Conservation (phyloP, 148 eudicot species). For the Chenopodium berlandieri region DNA sequence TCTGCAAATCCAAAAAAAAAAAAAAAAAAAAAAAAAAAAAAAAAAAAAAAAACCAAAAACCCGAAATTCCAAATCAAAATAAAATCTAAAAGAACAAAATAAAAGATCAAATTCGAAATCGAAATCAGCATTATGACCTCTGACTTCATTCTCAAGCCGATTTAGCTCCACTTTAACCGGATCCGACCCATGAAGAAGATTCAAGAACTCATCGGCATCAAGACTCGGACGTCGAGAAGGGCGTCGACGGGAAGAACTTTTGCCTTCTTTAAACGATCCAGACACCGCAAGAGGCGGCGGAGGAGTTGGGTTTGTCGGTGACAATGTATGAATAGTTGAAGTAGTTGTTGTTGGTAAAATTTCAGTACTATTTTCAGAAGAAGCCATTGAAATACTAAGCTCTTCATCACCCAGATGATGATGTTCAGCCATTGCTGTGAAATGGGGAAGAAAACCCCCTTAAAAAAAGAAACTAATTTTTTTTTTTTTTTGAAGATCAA, state of each 20-base stretch:
- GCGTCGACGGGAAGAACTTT: slow-evolving; percentile 51
- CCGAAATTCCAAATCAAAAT: background rate
- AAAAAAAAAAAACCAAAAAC: background rate
- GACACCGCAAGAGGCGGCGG: slow-evolving; percentile 44
- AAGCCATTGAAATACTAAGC: background rate
- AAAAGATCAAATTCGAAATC: slow-evolving; percentile 21
- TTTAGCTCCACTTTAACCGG: slow-evolving; percentile 94
- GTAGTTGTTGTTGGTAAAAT: too few species aligned
- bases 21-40: background rate
- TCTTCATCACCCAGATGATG: background rate
- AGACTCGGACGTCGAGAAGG: slow-evolving; percentile 66
- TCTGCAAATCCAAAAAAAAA: slow-evolving; percentile 41
- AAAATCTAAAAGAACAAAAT: background rate
- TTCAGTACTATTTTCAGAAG: too few species aligned
- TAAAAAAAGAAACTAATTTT: background rate
- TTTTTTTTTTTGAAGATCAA: background rate
- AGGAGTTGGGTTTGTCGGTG: background rate
- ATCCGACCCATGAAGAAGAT: slow-evolving; percentile 94
- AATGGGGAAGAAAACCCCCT: background rate
- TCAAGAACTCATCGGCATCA: slow-evolving; percentile 82
- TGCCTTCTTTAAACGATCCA: slow-evolving; percentile 66
- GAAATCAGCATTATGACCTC: slow-evolving; percentile 53
- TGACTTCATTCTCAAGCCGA: slow-evolving; percentile 89
- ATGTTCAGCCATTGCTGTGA: background rate
- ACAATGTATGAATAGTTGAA: background rate